Conservation (phyloP, 345 rosid genomes). For the Salix exigua region DNA sequence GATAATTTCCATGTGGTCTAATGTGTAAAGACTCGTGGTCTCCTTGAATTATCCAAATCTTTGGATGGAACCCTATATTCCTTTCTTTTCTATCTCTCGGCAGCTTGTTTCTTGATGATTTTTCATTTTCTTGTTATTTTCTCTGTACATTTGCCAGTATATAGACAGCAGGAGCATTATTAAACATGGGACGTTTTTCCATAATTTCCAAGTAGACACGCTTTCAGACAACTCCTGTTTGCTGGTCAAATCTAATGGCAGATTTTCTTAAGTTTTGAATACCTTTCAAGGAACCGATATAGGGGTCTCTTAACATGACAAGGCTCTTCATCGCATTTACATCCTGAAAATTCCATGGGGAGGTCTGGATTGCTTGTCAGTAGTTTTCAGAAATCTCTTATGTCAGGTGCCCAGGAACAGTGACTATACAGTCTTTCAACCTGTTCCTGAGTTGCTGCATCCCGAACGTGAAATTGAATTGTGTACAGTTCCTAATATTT, state of each 20-base stretch:
- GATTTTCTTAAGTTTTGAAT: not conserved
- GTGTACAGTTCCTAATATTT: not conserved
- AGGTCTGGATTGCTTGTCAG: not conserved
- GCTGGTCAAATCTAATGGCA: not conserved
- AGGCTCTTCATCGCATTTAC: not conserved
- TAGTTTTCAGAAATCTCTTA: not conserved
- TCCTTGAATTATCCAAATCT: too few relatives aligned
- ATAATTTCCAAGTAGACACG: not conserved
- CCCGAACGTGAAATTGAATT: not conserved
- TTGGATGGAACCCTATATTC: too few relatives aligned
- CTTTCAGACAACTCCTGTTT: not conserved
- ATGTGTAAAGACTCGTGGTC: too few relatives aligned
- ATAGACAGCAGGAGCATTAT: not conserved
- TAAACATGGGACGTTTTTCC: not conserved
- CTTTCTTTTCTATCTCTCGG: too few relatives aligned
- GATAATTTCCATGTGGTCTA: too few relatives aligned
- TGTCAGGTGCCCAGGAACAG: not conserved
- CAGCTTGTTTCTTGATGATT: too few relatives aligned
- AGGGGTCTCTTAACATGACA: not conserved
- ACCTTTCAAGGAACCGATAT: not conserved
- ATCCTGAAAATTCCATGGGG: not conserved
- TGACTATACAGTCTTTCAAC: not conserved
- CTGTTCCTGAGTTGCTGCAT: not conserved
- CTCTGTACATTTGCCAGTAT: not conserved
- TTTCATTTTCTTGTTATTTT: too few relatives aligned